Evolutionary conservation across 2,329 filamentous ascomycete genomes (phyloP).

Genomic region (Cladosporium austrohemisphaericum): DNA sequence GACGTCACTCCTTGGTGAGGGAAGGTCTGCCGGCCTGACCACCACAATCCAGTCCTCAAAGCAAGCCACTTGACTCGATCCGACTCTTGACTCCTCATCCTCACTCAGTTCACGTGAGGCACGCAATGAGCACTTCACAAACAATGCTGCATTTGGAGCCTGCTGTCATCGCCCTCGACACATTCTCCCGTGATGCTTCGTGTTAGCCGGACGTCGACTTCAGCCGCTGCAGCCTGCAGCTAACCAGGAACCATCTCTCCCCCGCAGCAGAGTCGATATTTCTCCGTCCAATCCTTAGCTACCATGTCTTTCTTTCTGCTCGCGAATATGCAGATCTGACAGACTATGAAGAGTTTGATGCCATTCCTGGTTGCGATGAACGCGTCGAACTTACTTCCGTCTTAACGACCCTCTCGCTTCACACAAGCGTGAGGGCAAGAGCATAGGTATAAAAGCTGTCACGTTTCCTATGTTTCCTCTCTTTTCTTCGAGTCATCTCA

Average conservation of each 20-base stretch:
- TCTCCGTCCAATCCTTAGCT: constrained; percentile 13
- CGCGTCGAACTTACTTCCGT: background rate
- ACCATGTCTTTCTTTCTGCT: background rate
- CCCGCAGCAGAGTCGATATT: constrained; percentile 8
- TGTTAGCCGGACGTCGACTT: too few relatives aligned
- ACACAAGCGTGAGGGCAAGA: background rate
- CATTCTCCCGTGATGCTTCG: background rate
- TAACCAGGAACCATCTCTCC: constrained; percentile 10
- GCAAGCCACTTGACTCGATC: too few relatives aligned
- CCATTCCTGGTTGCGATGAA: background rate
- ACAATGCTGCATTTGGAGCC: too few relatives aligned
- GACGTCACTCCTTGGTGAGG: constrained; percentile 8
- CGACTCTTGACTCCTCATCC: too few relatives aligned
- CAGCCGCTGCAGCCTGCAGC: constrained; percentile 10
- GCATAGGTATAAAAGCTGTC: constrained; percentile 5
- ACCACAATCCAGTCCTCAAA: too few relatives aligned
- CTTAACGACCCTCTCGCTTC: constrained; percentile 1
- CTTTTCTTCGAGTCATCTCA: background rate
- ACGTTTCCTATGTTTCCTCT: background rate
- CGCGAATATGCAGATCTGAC: constrained; percentile 1
- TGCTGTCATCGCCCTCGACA: too few relatives aligned
- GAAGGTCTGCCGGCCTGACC: background rate
- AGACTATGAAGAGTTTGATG: background rate
- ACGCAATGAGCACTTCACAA: too few relatives aligned
- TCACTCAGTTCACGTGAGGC: too few relatives aligned